These are phyloP conservation scores for Vachellia collinsii DNA, from an alignment of 306 rosid species.

Conservation along the genomic window DNA sequence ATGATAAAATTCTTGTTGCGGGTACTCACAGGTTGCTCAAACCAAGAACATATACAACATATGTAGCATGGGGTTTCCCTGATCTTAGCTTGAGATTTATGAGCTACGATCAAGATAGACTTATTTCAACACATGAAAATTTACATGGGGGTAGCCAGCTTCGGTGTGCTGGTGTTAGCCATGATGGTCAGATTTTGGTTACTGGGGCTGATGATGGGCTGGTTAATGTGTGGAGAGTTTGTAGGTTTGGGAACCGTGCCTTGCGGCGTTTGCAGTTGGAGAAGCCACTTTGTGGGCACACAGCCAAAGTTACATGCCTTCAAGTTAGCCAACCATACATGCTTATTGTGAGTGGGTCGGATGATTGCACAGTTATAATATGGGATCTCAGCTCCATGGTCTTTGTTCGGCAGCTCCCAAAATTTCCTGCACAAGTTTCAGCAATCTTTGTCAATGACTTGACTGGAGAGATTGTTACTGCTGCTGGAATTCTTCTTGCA, in stretches of 20 bases:
- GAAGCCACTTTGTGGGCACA: conserved; percentile 91
- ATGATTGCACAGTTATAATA: conserved; percentile 89
- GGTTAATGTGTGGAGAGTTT: conserved; percentile 91
- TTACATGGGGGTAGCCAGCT: conserved; percentile 92
- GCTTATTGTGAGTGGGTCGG: conserved; percentile 96
- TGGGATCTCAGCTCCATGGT: conserved; percentile 98
- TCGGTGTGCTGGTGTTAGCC: conserved; percentile 83
- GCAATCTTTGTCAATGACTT: conserved; percentile 91
- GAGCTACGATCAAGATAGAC: conserved; percentile 92
- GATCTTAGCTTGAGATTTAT: conserved; percentile 94
- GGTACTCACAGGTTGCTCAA: conserved; percentile 79
- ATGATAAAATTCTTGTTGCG: conserved; percentile 85
- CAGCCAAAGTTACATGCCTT: conserved; percentile 85
- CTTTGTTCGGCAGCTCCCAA: conserved; percentile 94
- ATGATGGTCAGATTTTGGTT: conserved; percentile 88
- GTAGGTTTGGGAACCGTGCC: conserved; percentile 68
- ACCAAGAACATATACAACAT: conserved; percentile 91
- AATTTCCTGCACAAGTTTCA: conserved; percentile 86
- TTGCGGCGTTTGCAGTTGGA: conserved; percentile 75
- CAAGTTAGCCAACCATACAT: conserved; percentile 97
- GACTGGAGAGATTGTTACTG: conserved; percentile 94
- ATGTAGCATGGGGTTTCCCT: conserved; percentile 97
- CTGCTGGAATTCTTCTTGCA: conserved; percentile 92
- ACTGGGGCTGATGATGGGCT: conserved; percentile 98
- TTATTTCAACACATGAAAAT: conserved; percentile 95